Base-by-base conservation (phyloP, 768 basidiomycete genomes). In the Agrocybe pediades region DNA sequence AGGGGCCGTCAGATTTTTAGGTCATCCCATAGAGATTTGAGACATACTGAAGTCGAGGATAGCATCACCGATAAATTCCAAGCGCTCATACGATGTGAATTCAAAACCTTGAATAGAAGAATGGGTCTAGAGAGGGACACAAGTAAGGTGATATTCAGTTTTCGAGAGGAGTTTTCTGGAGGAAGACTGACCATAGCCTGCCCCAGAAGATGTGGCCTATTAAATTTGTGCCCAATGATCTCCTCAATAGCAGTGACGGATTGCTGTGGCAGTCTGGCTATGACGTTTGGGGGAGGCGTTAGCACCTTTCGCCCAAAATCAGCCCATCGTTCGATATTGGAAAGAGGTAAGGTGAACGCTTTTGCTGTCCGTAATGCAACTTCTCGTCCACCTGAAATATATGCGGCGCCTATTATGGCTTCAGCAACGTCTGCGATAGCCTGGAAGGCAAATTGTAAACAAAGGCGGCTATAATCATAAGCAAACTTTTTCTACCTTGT, bases 31-130 rank as follows among this genome's bases (percentile, higher is more conserved):
- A 24, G 48, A 44, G 42, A 24, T 51, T 25, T 33, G 44, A 48
- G 36, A 48, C 89, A 50, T 62, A 93, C 92, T 69, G 53, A 91
- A 88, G 67, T 94, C 92, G 21, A 95, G 78, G 46, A 95, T 82
- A 1, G 89, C 90, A 70, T 95, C 92, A 11, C 92, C 92, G 36
- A 93, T 75, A 65, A 93, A 95, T 66, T 93, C 91, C 29, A 94
- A 77, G 53, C 88, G 77, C 62, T 92, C 88, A 62, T 89, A 88
- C 16, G 81, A 81, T 13, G 76, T 80, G 30, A 76, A 72, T 51
- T 85, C 81, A 52, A 73, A 76, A 3, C 78, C 79, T 56, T 81
- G 78, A 27, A 80, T 71, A 0, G 87, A 87, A 2, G 81, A 71
- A 65, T 91, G 90, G 0, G 87, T 87, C 90, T 93, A 60, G 6